Evolutionary conservation across 257 asterid genomes (phyloP).

Genomic region (Solanum commersonii): DNA sequence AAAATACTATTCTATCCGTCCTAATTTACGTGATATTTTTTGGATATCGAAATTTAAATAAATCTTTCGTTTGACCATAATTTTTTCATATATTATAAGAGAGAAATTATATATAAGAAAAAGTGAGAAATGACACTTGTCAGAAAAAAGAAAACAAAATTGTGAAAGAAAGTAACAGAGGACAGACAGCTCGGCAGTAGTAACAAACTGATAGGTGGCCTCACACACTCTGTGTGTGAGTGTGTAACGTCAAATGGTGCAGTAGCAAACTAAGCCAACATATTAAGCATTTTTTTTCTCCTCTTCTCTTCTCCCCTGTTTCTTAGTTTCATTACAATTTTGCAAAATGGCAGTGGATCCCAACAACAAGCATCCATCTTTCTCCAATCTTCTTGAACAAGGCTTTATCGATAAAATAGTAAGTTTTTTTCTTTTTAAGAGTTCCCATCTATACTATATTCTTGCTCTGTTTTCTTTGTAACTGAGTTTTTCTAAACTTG

Average conservation of each 20-base stretch:
- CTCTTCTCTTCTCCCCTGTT: background rate
- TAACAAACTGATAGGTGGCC: background rate
- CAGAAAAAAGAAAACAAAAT: background rate
- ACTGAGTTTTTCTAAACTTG: background rate
- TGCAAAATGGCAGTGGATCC: background rate
- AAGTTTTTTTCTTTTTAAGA: background rate
- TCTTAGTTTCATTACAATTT: background rate
- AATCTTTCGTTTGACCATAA: too few species aligned
- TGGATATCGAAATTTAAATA: too few species aligned
- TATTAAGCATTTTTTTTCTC: background rate
- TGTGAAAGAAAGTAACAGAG: background rate
- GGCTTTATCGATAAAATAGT: background rate
- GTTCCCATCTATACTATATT: background rate
- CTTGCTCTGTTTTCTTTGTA: background rate
- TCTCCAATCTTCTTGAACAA: background rate
- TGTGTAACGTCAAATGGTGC: background rate
- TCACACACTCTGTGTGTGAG: background rate
- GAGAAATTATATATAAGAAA: background rate
- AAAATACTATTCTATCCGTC: background rate
- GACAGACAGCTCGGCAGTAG: background rate
- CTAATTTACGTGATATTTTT: too few species aligned
- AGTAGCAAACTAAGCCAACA: background rate
- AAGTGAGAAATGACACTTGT: background rate
- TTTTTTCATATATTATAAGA: background rate
- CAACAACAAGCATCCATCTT: background rate